Evolutionary conservation across 139 green algal species (phyloP).

Genomic region (Chlamydomonas sp.): DNA sequence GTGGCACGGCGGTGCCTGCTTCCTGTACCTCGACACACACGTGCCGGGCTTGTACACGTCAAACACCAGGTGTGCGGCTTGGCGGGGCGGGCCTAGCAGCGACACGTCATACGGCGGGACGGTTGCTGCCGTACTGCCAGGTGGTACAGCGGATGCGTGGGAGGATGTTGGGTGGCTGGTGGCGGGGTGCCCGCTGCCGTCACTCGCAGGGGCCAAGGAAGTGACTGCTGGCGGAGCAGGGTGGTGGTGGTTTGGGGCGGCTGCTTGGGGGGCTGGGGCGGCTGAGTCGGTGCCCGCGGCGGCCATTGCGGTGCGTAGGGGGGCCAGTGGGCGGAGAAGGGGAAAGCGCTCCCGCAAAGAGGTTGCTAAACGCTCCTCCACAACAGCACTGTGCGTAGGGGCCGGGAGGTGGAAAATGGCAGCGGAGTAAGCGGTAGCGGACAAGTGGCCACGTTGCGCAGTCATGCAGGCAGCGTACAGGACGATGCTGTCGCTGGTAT

Average conservation of each 20-base stretch:
- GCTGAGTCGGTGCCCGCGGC: not conserved
- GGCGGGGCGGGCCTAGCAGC: not conserved
- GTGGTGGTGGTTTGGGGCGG: not conserved
- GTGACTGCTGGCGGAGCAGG: too few species aligned
- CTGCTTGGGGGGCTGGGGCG: not conserved
- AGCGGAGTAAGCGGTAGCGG: not conserved
- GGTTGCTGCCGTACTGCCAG: too few species aligned
- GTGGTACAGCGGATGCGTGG: too few species aligned
- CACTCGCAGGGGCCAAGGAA: too few species aligned
- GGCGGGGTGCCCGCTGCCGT: too few species aligned
- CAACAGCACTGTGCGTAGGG: not conserved
- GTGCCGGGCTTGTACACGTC: conserved; percentile 50
- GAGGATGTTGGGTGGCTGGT: too few species aligned
- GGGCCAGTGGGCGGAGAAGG: conserved; percentile 10
- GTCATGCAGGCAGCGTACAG: too few species aligned
- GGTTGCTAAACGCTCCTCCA: not conserved
- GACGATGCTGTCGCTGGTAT: too few species aligned
- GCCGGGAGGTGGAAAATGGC: not conserved
- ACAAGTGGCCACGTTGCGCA: too few species aligned
- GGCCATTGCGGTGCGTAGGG: not conserved
- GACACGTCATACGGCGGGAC: not conserved
- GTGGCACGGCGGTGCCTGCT: conserved; percentile 7
- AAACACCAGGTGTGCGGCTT: conserved; percentile 29
- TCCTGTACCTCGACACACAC: conserved; percentile 25
- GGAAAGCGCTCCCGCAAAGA: not conserved